phyloP scores from a whole-genome alignment of 306 rosid genomes.

The Quercus alba region DNA sequence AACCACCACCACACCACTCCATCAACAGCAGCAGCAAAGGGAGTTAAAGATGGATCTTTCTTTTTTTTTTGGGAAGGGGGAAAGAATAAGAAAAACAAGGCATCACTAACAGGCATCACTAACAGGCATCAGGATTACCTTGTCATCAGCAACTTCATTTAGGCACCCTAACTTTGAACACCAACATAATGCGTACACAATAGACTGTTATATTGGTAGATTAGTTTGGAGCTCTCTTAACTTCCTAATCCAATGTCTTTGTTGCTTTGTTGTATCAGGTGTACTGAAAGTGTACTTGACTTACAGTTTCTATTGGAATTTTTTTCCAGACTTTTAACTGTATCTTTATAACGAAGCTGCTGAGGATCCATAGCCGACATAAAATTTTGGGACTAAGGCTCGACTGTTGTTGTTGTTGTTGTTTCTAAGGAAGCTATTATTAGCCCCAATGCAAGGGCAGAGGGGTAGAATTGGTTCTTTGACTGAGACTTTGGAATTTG shows the following conservation, averaged over 20 bases:
- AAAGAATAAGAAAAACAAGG: too few relatives aligned
- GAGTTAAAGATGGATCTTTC: too few relatives aligned
- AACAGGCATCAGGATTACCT: not conserved
- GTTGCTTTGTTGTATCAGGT: constrained; percentile 43
- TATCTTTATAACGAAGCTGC: constrained; percentile 24
- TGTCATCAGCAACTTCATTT: not conserved
- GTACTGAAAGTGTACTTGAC: constrained; percentile 14
- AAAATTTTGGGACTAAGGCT: too few relatives aligned
- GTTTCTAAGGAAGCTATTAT: constrained; percentile 26
- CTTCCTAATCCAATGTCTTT: constrained; percentile 18
- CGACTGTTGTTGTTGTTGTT: too few relatives aligned
- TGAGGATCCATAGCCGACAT: not conserved
- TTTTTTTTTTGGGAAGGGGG: too few relatives aligned
- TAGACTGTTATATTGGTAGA: not conserved
- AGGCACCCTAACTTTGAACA: not conserved
- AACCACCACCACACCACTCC: not conserved
- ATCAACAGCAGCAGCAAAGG: not conserved
- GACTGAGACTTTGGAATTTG: constrained; percentile 76
- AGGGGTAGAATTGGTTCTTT: constrained; percentile 82
- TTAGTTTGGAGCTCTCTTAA: not conserved
- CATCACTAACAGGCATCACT: too few relatives aligned
- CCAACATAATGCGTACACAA: not conserved
- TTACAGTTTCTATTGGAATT: constrained; percentile 27
- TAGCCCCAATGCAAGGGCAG: constrained; percentile 86
- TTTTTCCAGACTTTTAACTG: constrained; percentile 15